Evolutionary conservation across 2,329 filamentous ascomycete genomes (phyloP), one percentile per base, ranked within the genome.

Genomic region (Ophiostoma populinum): DNA sequence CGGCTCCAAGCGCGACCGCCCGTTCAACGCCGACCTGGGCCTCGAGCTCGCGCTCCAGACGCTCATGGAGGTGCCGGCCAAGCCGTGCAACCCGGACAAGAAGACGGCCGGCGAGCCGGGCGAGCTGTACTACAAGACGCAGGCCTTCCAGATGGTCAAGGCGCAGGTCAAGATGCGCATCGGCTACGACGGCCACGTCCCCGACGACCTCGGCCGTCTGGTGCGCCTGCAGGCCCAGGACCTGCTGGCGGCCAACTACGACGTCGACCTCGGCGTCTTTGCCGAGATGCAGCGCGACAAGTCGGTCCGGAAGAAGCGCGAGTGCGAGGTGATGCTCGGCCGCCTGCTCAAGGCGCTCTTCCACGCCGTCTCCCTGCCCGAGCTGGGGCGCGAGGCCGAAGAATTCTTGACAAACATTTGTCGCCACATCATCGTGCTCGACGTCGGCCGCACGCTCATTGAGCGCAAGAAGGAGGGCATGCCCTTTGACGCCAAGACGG

Each of bases 221-320:
- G 69, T 99, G 31, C 77, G 90, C 24, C 65, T 95, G 5, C 82
- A 95, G 52, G 86, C 83, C 0, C 80, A 92, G 47, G 90, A 98
- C 47, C 59, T 95, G 4, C 59, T 80, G 17, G 67, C 71, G 8
- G 70, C 70, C 42, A 87, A 82, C 46, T 68, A 72, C 36, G 75
- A 85, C 33, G 68, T 69, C 35, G 77, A 80, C 38, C 66, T 78
- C 37, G 67, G 78, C 39, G 59, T 74, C 2, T 75, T 93, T 40
- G 77, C 80, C 35, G 66, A 70, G 10, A 80, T 80, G 1, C 82
- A 93, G 43, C 70, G 80, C 28, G 72, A 82, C 24, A 80, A 78
- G 45, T 94, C 86, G 1, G 79, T 90, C 15, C 64, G 75, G 6
- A 98, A 98, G 60, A 87, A 90, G 48, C 67, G 81, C 39, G 75